phyloP scores from a whole-genome alignment of 805 yeast genomes.

The Ogataea naganishii region DNA sequence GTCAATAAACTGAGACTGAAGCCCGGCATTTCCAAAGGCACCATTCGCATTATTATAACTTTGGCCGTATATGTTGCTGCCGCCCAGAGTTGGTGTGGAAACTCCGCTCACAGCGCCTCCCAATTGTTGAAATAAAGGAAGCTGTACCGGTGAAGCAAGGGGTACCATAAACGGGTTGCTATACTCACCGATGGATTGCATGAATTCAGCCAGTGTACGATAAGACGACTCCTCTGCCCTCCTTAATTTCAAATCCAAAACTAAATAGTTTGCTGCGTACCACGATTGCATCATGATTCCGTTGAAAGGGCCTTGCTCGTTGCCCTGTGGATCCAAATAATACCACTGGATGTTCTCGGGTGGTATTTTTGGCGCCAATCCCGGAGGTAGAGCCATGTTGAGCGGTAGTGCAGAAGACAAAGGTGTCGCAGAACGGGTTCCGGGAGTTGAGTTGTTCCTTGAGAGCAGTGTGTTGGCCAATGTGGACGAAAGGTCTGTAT shows the following conservation, averaged over 20 bases:
- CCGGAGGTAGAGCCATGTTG: neutral
- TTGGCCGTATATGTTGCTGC: too few relatives aligned
- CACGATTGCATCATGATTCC: slow-evolving; percentile 73
- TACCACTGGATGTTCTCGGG: slow-evolving; percentile 47
- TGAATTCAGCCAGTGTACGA: slow-evolving; percentile 44
- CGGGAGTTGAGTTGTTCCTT: slow-evolving; percentile 1
- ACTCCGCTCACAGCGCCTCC: too few relatives aligned
- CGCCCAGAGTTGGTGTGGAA: too few relatives aligned
- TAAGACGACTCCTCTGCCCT: slow-evolving; percentile 47
- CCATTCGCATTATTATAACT: too few relatives aligned
- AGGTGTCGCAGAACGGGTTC: slow-evolving; percentile 1
- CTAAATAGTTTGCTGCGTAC: slow-evolving; percentile 55
- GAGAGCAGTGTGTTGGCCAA: neutral
- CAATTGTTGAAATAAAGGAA: too few relatives aligned
- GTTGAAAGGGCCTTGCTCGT: slow-evolving; percentile 74
- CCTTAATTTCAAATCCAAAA: slow-evolving; percentile 43
- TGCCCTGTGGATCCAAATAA: slow-evolving; percentile 63
- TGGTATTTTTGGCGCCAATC: slow-evolving; percentile 6
- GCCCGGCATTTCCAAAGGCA: too few relatives aligned
- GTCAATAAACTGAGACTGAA: too few relatives aligned
- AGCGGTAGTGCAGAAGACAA: too few relatives aligned
- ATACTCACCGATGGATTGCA: slow-evolving; percentile 37
- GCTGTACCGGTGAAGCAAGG: slow-evolving; percentile 19
- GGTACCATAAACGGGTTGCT: slow-evolving; percentile 58
- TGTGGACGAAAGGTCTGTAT: slow-evolving; percentile 1